phyloP scores from a whole-genome alignment of 2,329 filamentous ascomycete genomes.

The Colletotrichum falcatum region DNA sequence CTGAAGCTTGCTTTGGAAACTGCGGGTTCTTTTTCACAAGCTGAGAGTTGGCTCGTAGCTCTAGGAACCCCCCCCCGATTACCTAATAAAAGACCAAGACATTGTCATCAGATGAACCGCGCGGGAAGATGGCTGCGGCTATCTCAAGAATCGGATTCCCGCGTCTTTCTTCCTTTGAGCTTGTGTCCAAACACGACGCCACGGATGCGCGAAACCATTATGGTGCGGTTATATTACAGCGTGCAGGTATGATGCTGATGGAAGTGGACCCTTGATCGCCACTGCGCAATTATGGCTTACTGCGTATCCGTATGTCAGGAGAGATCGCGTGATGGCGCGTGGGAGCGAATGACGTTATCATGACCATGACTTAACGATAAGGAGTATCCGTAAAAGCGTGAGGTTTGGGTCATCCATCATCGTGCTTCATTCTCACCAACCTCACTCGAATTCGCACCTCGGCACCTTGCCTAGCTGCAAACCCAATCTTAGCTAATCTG shows the following conservation, averaged over 20 bases:
- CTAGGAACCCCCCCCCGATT: neutral
- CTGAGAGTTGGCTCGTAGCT: neutral
- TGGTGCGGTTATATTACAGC: neutral
- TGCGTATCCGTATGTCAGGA: no score
- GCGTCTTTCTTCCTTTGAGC: neutral
- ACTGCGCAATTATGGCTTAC: no score
- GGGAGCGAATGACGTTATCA: conserved; percentile 4
- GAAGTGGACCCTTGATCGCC: no score
- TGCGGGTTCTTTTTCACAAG: neutral
- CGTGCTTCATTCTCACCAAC: neutral
- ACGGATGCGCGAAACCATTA: neutral
- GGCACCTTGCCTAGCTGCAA: neutral
- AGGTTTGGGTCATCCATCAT: neutral
- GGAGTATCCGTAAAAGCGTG: no score
- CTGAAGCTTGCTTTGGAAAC: no score
- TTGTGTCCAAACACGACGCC: neutral
- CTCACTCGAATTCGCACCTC: neutral
- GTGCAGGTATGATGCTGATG: no score
- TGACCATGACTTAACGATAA: neutral
- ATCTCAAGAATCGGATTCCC: neutral
- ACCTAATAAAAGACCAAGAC: no score
- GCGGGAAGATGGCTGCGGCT: neutral
- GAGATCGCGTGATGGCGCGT: conserved; percentile 15
- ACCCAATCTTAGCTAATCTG: neutral
- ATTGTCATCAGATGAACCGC: neutral